phyloP scores from a whole-genome alignment of 441 rosid species.

The Dalechampia spathulata region DNA sequence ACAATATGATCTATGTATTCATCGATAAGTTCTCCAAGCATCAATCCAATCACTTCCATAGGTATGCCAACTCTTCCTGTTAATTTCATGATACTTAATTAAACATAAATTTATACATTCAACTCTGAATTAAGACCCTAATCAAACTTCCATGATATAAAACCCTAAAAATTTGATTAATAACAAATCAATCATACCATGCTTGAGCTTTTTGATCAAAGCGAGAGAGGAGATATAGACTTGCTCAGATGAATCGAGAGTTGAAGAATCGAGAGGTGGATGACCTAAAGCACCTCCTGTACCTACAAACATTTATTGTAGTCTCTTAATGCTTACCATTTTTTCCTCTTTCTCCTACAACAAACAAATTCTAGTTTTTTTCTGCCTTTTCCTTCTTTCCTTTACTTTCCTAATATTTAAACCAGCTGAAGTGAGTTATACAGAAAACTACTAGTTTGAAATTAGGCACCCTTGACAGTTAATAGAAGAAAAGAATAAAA shows the following conservation, averaged over 20 bases:
- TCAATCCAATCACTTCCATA: conserved; percentile 99
- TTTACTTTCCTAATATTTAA: too few relatives aligned
- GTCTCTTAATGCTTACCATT: conserved; percentile 62
- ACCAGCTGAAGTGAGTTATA: too few relatives aligned
- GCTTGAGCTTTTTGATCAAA: conserved; percentile 85
- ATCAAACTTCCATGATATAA: neutral
- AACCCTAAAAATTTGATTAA: neutral
- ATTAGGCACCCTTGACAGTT: too few relatives aligned
- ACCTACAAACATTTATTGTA: conserved; percentile 80
- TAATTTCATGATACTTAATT: too few relatives aligned
- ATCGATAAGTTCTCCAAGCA: conserved; percentile 97
- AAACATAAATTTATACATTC: too few relatives aligned
- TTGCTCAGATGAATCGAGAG: conserved; percentile 81
- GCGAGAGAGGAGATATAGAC: conserved; percentile 85
- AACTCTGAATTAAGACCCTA: neutral
- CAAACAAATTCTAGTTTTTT: too few relatives aligned
- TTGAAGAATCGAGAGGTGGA: conserved; percentile 77
- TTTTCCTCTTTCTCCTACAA: too few relatives aligned
- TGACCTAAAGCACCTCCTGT: conserved; percentile 77
- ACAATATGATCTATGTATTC: conserved; percentile 94
- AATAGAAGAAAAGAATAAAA: too few relatives aligned
- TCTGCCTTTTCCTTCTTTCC: too few relatives aligned
- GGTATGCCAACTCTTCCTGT: conserved; percentile 98
- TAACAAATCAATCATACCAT: conserved; percentile 31
- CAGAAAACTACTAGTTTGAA: too few relatives aligned